These are phyloP conservation scores for Adiantum capillusveneris DNA, from an alignment of 75 land plant genomes.

Conservation along the genomic window DNA sequence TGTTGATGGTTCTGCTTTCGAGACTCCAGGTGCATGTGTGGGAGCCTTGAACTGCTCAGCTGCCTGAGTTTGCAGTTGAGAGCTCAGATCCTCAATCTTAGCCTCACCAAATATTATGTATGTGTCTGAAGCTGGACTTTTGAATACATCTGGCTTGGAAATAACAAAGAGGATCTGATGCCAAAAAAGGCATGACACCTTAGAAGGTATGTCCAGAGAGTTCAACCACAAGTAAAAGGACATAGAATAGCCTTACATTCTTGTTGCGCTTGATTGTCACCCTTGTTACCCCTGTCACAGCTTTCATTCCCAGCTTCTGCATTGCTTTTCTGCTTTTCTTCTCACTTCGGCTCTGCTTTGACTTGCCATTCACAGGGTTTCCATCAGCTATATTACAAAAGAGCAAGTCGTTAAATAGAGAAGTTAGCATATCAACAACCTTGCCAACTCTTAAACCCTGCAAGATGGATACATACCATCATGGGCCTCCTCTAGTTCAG, in stretches of 20 bases:
- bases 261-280: constrained; percentile 89
- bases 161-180: constrained; percentile 65
- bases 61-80: constrained; percentile 72
- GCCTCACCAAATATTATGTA: constrained; percentile 70
- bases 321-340: constrained; percentile 91
- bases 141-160: constrained; percentile 78
- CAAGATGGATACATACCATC: constrained; percentile 29
- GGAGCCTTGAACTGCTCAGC: constrained; percentile 79
- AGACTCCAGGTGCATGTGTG: constrained; percentile 28
- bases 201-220: background rate
- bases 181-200: background rate
- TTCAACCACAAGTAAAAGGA: background rate
- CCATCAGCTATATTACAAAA: constrained; percentile 13
- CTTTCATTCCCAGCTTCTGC: constrained; percentile 92
- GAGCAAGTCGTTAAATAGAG: too few species aligned
- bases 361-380: constrained; percentile 41
- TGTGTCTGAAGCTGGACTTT: constrained; percentile 68
- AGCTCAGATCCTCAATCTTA: constrained; percentile 69
- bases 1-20: constrained; percentile 23
- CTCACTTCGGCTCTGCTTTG: constrained; percentile 92
- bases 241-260: constrained; percentile 35
- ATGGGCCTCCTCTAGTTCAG: constrained; percentile 34
- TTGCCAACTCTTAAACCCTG: constrained; percentile 3
- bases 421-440: constrained; percentile 7
- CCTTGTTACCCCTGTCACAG: constrained; percentile 75